A percentile compares a stretch with the other conserved stretches of the same genome.
Evolutionary conservation across 2,329 filamentous ascomycete genomes (phyloP).

Genomic region (Venturiaceae sp.): DNA sequence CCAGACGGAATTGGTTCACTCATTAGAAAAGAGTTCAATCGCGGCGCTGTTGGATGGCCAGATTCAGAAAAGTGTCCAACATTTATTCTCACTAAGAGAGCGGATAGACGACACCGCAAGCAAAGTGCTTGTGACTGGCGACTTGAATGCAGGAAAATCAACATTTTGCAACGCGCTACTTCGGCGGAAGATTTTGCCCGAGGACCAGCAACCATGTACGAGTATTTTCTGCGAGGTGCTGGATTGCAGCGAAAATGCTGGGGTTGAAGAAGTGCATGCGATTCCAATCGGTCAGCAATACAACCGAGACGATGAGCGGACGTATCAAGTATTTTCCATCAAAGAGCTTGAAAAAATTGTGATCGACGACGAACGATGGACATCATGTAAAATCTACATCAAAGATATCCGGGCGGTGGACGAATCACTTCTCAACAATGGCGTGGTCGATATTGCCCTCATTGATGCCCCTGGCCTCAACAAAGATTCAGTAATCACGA

Average conservation of each 20-base stretch:
- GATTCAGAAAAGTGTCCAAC: constrained; percentile 86
- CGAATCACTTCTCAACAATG: constrained; percentile 91
- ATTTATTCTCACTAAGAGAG: constrained; percentile 76
- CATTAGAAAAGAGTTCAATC: constrained; percentile 83
- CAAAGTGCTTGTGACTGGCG: constrained; percentile 92
- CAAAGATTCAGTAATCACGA: constrained; percentile 92
- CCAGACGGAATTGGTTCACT: constrained; percentile 87
- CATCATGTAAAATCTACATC: constrained; percentile 95
- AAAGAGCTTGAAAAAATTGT: constrained; percentile 80
- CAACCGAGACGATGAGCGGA: constrained; percentile 83
- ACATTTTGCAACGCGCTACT: constrained; percentile 98
- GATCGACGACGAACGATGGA: constrained; percentile 76
- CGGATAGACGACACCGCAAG: constrained; percentile 96
- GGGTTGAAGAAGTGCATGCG: constrained; percentile 90
- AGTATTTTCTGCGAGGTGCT: constrained; percentile 97
- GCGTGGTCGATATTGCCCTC: constrained; percentile 92
- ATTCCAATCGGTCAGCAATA: constrained; percentile 75
- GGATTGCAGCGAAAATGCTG: constrained; percentile 82
- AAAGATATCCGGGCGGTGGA: constrained; percentile 83
- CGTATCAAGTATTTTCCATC: constrained; percentile 78
- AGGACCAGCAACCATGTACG: constrained; percentile 96
- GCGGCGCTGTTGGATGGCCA: constrained; percentile 87
- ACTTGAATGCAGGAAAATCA: constrained; percentile 94
- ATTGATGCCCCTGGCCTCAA: constrained; percentile 96
- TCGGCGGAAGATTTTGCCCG: constrained; percentile 82